Percentiles rank a stretch among this genome's conserved stretches.
Evolutionary conservation across 2,329 filamentous ascomycete genomes (phyloP).

Genomic region (Claviceps humidiphila): DNA sequence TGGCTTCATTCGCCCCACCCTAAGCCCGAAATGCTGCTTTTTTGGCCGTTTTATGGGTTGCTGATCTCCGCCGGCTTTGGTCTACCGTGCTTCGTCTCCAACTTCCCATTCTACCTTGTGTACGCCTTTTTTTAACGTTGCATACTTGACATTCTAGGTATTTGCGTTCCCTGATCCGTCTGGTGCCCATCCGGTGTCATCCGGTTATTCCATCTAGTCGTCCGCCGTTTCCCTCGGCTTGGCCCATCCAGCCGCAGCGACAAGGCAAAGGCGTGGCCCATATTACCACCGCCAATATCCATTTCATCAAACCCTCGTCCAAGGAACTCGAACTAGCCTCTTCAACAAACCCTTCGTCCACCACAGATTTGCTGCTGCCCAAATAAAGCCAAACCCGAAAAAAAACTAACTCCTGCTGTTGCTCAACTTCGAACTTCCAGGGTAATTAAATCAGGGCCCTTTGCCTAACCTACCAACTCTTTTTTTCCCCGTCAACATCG

Average conservation of each 20-base stretch:
- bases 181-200: not conserved
- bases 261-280: conserved; percentile 3
- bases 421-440: too few relatives aligned
- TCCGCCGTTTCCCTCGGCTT: not conserved
- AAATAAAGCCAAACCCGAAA: too few relatives aligned
- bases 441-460: too few relatives aligned
- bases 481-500: not conserved
- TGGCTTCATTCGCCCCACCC: too few relatives aligned
- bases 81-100: too few relatives aligned
- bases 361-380: too few relatives aligned
- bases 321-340: not conserved
- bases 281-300: conserved; percentile 3
- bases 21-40: not conserved
- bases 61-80: too few relatives aligned
- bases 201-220: not conserved
- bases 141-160: not conserved
- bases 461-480: not conserved
- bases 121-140: not conserved
- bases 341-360: not conserved
- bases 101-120: not conserved
- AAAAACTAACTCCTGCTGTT: too few relatives aligned
- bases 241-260: not conserved
- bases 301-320: not conserved
- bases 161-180: conserved; percentile 7
- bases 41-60: not conserved